These are phyloP conservation scores for Coemansia sp. DNA, from an alignment of 192 early-diverging fungal species.

Conservation along the genomic window DNA sequence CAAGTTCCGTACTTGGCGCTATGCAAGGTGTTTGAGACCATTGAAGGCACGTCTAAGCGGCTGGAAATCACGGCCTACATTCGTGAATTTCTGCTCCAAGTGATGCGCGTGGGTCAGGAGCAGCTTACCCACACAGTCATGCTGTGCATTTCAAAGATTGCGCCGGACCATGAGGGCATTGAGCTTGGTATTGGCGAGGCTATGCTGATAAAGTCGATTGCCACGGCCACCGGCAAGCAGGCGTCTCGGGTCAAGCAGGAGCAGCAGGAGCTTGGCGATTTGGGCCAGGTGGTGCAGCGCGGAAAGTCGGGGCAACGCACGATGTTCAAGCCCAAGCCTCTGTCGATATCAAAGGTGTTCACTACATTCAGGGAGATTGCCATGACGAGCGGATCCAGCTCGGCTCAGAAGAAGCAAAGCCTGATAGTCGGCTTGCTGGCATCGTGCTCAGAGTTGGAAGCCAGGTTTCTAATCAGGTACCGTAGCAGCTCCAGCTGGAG, in stretches of 20 bases:
- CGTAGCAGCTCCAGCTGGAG: not conserved
- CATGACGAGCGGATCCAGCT: constrained; percentile 65
- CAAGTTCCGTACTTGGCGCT: constrained; percentile 74
- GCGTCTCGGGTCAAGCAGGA: constrained; percentile 77
- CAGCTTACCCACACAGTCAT: constrained; percentile 69
- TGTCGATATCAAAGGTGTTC: constrained; percentile 81
- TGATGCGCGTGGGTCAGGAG: constrained; percentile 32
- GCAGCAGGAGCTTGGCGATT: constrained; percentile 74
- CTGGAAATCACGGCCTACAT: constrained; percentile 44
- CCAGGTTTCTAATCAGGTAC: constrained; percentile 83
- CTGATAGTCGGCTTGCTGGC: constrained; percentile 76
- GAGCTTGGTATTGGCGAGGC: constrained; percentile 97
- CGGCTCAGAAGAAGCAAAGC: constrained; percentile 63
- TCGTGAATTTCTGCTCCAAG: constrained; percentile 36
- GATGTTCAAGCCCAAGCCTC: constrained; percentile 74
- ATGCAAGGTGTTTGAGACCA: constrained; percentile 86
- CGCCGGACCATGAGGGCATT: constrained; percentile 92
- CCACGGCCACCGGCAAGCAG: constrained; percentile 78
- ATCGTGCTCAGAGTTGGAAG: constrained; percentile 73
- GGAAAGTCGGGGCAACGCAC: constrained; percentile 84
- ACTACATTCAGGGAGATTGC: constrained; percentile 86
- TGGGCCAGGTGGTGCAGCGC: constrained; percentile 86
- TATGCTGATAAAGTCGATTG: constrained; percentile 90
- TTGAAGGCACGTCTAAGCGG: constrained; percentile 86
- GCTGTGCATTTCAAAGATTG: constrained; percentile 88